phyloP scores from a whole-genome alignment of 2,329 filamentous ascomycete genomes.

The Aspergillus sp. region DNA sequence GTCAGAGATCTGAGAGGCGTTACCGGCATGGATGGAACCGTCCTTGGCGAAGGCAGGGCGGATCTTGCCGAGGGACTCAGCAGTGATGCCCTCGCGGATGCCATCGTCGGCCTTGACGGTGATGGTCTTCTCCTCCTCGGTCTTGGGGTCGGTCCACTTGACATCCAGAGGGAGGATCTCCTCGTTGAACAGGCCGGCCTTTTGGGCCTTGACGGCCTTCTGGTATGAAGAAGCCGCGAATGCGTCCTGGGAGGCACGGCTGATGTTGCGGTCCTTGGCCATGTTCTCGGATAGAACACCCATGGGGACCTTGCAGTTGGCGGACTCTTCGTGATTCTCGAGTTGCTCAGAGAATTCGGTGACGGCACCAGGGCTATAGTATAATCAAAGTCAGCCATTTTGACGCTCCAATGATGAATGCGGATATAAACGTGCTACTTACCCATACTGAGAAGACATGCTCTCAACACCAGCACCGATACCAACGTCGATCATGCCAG shows the following conservation, averaged over 20 bases:
- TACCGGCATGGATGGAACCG: slow-evolving; percentile 92
- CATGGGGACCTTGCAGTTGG: slow-evolving; percentile 98
- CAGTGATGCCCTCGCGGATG: slow-evolving; percentile 78
- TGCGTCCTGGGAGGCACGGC: slow-evolving; percentile 75
- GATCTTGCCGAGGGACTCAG: slow-evolving; percentile 88
- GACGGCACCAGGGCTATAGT: slow-evolving; percentile 71
- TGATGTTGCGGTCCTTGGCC: slow-evolving; percentile 79
- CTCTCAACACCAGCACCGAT: slow-evolving; percentile 94
- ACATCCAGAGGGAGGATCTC: slow-evolving; percentile 87
- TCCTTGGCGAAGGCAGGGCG: slow-evolving; percentile 86
- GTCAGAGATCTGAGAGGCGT: slow-evolving; percentile 93
- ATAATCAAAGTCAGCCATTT: not conserved
- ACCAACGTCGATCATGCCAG: slow-evolving; percentile 93
- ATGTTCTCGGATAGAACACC: slow-evolving; percentile 90
- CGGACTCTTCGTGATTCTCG: slow-evolving; percentile 75
- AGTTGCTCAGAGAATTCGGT: slow-evolving; percentile 90
- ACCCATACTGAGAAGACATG: slow-evolving; percentile 93
- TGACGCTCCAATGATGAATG: not conserved
- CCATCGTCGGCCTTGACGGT: slow-evolving; percentile 86
- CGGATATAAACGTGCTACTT: slow-evolving; percentile 33
- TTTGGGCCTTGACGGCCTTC: slow-evolving; percentile 83
- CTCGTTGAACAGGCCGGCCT: slow-evolving; percentile 84
- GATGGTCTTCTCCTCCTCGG: slow-evolving; percentile 78
- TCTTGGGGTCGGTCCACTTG: slow-evolving; percentile 87
- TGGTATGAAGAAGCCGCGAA: slow-evolving; percentile 93